These are phyloP conservation scores for Cadophora malorum DNA, from an alignment of 2,329 filamentous ascomycete genomes.

Conservation along the genomic window DNA sequence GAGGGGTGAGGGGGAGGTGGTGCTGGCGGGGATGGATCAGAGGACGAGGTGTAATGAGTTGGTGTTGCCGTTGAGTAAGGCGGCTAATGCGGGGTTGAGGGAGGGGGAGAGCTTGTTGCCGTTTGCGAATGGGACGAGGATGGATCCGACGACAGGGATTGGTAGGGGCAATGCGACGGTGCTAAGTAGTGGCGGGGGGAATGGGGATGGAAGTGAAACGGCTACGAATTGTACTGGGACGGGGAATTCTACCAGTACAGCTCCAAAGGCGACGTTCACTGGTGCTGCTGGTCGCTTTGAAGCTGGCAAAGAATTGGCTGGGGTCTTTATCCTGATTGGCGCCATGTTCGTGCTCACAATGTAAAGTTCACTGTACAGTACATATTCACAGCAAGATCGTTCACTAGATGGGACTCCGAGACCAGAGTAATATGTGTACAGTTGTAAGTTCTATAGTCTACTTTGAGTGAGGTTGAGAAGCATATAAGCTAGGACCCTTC, in stretches of 20 bases:
- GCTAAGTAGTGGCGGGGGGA: neutral
- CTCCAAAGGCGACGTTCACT: neutral
- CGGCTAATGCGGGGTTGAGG: conserved; percentile 15
- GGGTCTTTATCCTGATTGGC: neutral
- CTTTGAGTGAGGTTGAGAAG: too few species aligned
- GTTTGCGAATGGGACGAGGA: conserved; percentile 27
- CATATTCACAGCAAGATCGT: too few species aligned
- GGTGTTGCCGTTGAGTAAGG: conserved; percentile 18
- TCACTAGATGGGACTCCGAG: too few species aligned
- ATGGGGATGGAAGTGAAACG: neutral
- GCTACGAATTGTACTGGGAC: neutral
- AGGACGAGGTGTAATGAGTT: conserved; percentile 21
- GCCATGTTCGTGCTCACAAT: neutral
- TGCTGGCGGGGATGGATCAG: conserved; percentile 22
- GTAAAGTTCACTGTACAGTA: neutral
- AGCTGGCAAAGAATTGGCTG: neutral
- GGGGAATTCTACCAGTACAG: neutral
- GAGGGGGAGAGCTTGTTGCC: conserved; percentile 17
- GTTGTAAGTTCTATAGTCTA: too few species aligned
- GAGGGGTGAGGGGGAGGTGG: too few species aligned
- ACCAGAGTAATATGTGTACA: too few species aligned
- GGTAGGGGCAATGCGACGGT: neutral
- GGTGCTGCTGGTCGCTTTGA: neutral
- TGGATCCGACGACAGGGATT: conserved; percentile 17
- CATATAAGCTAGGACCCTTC: too few species aligned